Base-by-base conservation (phyloP, 106 monocot genomes). In the Dendrobium huoshanense region DNA sequence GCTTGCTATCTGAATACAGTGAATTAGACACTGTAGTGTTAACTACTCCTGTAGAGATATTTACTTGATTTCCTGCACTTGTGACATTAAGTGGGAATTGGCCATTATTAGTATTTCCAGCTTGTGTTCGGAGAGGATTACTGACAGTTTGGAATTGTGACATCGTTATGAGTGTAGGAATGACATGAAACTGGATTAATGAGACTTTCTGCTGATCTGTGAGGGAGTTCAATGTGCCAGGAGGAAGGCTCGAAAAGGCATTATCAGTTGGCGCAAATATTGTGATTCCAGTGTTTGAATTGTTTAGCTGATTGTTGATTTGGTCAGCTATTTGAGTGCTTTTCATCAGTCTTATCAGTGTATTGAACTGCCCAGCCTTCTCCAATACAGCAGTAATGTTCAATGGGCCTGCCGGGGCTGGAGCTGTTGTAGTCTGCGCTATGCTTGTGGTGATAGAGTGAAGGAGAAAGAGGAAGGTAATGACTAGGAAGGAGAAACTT, bases 151-250 rank as follows among this genome's bases (percentile, higher is more conserved):
- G 88, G 64, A 96, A 93, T 80, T 93, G 87, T 1, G 91, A 0
- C 10, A 77, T 25, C 0, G 91, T 64, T 20, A 91, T 1, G 16
- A 83, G 54, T 18, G 64, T 48, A 7, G 93, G 88, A 3, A 96
- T 65, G 43, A 93, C 80, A 70, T 96, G 96, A 87, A 84, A 96
- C 77, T 93, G 96, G 81, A 96, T 73, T 1, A 96, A 84, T 1
- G 85, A 54, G 17, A 85, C 88, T 88, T 96, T 91, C 79, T 96
- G 84, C 84, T 96, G 85, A 77, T 96, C 96, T 22, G 85, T 82
- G 77, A 96, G 90, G 55, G 89, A 90, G 86, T 96, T 96, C 75
- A 96, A 87, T 0, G 96, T 93, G 54, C 96, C 96, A 5, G 96
- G 9, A 3, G 96, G 87, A 18, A 96, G 96, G 64, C 72, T 55